Percentiles rank a stretch among this genome's conserved stretches.
These are phyloP conservation scores for Phoenix dactylifera DNA, from an alignment of 176 grass and related monocot genomes.

Conservation along the genomic window DNA sequence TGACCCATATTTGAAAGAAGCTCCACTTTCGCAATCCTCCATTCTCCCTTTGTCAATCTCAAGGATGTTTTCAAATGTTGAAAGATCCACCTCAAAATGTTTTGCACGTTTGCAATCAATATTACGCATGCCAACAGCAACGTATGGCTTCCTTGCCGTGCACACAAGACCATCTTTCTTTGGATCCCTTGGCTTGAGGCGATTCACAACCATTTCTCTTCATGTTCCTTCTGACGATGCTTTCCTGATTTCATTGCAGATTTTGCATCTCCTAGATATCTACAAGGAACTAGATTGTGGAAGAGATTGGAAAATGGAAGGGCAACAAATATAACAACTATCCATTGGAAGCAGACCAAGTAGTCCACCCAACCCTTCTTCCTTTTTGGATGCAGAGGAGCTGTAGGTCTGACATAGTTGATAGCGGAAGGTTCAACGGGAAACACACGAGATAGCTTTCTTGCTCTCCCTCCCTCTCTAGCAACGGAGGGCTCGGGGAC, in stretches of 20 bases:
- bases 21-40: constrained; percentile 51
- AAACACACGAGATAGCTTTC: too few species aligned
- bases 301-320: constrained; percentile 51
- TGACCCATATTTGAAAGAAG: constrained; percentile 94
- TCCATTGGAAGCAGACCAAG: constrained; percentile 78
- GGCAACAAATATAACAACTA: constrained; percentile 72
- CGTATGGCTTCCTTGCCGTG: constrained; percentile 87
- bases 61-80: constrained; percentile 68
- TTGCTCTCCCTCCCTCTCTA: too few species aligned
- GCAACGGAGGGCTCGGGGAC: too few species aligned
- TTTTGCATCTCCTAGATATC: constrained; percentile 51
- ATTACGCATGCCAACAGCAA: constrained; percentile 83
- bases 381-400: constrained; percentile 51
- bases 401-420: constrained; percentile 52
- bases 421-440: too few species aligned
- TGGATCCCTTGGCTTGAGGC: constrained; percentile 79
- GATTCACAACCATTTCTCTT: constrained; percentile 61
- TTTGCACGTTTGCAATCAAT: constrained; percentile 84
- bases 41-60: constrained; percentile 80
- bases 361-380: constrained; percentile 71
- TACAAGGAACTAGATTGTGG: constrained; percentile 51
- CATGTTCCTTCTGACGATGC: constrained; percentile 58
- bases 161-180: constrained; percentile 91
- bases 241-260: constrained; percentile 75
- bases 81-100: constrained; percentile 88